phyloP scores from a whole-genome alignment of 345 rosid species.

The Draba incana region DNA sequence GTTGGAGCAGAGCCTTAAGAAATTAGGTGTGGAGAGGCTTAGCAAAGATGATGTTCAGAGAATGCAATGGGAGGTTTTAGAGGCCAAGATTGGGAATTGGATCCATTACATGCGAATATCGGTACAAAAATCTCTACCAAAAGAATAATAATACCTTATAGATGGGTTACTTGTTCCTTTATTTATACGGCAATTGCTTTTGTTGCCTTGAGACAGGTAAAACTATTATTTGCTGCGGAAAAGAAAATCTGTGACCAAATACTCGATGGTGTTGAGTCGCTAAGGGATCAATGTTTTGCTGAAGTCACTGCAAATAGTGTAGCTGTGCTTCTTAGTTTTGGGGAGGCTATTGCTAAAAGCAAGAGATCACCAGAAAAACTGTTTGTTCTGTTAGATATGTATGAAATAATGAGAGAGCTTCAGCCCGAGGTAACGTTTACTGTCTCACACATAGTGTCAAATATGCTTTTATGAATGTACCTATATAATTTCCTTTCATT shows the following conservation, averaged over 20 bases:
- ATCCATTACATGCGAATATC: slow-evolving; percentile 94
- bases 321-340: slow-evolving; percentile 82
- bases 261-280: slow-evolving; percentile 69
- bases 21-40: slow-evolving; percentile 92
- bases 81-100: slow-evolving; percentile 96
- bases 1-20: slow-evolving; percentile 85
- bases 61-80: slow-evolving; percentile 97
- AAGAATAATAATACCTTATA: background rate
- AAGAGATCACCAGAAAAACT: slow-evolving; percentile 90
- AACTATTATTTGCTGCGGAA: slow-evolving; percentile 81
- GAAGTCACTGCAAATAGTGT: slow-evolving; percentile 84
- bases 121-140: slow-evolving; percentile 49
- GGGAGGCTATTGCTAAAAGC: slow-evolving; percentile 94
- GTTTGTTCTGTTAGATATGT: slow-evolving; percentile 94
- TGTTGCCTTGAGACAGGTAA: slow-evolving; percentile 63
- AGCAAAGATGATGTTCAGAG: slow-evolving; percentile 95
- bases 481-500: slow-evolving; percentile 19
- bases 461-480: background rate
- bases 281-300: slow-evolving; percentile 82
- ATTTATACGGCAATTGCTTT: slow-evolving; percentile 18
- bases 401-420: slow-evolving; percentile 95
- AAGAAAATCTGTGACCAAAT: slow-evolving; percentile 85
- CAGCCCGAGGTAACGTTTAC: slow-evolving; percentile 71
- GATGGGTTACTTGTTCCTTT: background rate
- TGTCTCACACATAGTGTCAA: slow-evolving; percentile 4